Evolutionary conservation across 257 asterid species (phyloP), one percentile per base, ranked within the genome.

Genomic region (Verbascum thapsus): DNA sequence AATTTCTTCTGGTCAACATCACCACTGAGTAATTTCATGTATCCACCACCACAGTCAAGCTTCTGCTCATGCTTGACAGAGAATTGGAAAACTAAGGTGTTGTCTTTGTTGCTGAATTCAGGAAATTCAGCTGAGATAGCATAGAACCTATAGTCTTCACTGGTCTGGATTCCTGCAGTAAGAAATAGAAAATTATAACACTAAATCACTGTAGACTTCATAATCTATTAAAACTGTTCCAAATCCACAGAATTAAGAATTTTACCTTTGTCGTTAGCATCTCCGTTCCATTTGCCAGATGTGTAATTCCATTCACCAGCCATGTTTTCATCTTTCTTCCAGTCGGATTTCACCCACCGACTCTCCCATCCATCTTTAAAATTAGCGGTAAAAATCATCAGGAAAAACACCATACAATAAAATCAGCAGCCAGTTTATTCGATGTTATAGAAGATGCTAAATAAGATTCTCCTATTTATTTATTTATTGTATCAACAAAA

Each of bases 41-140:
- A 94, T 62, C 99, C 99, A 79, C 99, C 99, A 66, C 97, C 99
- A 71, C 99, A 94, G 82, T 94, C 99, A 58, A 94, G 96, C 82
- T 94, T 94, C 74, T 94, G 99, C 72, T 94, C 99, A 64, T 94
- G 99, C 87, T 94, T 94, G 71, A 94, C 96, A 2, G 95, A 80
- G 68, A 90, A 94, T 65, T 94, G 99, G 71, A 94, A 94, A 26
- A 94, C 95, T 47, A 94, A 61, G 69, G 91, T 87, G 49, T 82
- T 84, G 5, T 85, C 99, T 81, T 90, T 90, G 80, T 94, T 94
- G 83, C 94, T 94, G 66, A 94, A 78, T 78, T 94, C 97, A 48
- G 99, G 97, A 78, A 69, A 90, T 76, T 87, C 95, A 13, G 97
- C 97, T 41, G 99, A 94, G 60, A 94, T 87, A 40, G 99, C 99